phyloP scores from a whole-genome alignment of 495 filamentous ascomycete genomes.

The Pseudoneurospora amorphoporcata region DNA sequence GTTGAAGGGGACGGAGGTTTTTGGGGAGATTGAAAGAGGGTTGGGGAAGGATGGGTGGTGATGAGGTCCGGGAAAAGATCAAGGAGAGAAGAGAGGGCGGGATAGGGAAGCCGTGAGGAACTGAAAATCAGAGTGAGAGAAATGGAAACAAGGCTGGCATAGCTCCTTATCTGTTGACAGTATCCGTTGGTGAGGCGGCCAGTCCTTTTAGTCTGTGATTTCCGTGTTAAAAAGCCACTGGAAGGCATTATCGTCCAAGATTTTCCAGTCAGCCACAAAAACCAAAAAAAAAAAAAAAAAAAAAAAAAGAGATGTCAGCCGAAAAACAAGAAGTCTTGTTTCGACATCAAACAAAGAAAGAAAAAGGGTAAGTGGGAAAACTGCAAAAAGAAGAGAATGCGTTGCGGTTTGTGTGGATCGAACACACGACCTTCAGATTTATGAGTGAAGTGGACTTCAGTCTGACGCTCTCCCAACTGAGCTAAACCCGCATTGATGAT shows the following conservation, averaged over 20 bases:
- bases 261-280: neutral
- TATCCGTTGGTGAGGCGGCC: neutral
- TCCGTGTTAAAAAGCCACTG: too few species aligned
- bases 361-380: neutral
- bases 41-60: conserved; percentile 9
- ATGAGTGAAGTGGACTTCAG: too few species aligned
- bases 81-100: neutral
- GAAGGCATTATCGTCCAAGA: neutral
- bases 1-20: conserved; percentile 46
- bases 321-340: neutral
- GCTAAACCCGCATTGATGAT: neutral
- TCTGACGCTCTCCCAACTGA: neutral
- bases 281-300: neutral
- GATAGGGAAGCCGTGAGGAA: neutral
- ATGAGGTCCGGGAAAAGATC: neutral
- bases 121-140: neutral
- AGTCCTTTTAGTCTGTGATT: neutral
- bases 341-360: neutral
- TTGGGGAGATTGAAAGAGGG: conserved; percentile 40
- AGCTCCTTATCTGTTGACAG: neutral
- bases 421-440: too few species aligned
- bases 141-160: neutral
- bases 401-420: neutral
- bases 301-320: neutral
- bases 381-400: neutral